These are phyloP conservation scores for Pseudomicrostroma phylloplanum DNA, from an alignment of 1,284 basidiomycete species.

Conservation along the genomic window DNA sequence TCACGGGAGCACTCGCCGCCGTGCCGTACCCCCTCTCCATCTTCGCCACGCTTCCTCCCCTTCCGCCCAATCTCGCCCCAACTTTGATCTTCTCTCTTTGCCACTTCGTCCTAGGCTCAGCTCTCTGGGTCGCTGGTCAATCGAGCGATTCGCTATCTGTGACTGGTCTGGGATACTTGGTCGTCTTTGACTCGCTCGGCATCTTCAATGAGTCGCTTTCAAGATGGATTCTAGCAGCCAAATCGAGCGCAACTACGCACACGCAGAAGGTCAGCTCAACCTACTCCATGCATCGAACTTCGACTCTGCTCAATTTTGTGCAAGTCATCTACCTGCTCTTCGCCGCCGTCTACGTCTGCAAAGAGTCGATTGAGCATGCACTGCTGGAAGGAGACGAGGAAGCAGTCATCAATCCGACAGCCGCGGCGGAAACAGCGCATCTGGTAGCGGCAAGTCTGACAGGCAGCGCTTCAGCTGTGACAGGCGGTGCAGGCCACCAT, in stretches of 20 bases:
- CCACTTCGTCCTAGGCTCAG: constrained; percentile 56
- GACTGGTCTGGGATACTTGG: constrained; percentile 87
- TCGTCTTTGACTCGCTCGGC: constrained; percentile 76
- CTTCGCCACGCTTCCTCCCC: not conserved
- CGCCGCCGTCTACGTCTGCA: constrained; percentile 82
- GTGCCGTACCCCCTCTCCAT: not conserved
- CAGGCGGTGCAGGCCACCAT: constrained; percentile 19
- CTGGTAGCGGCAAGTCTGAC: not conserved
- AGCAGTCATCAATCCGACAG: not conserved
- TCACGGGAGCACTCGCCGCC: not conserved
- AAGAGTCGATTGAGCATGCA: constrained; percentile 66
- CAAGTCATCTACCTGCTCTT: constrained; percentile 86
- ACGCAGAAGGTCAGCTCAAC: not conserved
- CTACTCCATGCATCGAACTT: constrained; percentile 57
- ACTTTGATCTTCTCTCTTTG: constrained; percentile 46
- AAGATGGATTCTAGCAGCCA: not conserved
- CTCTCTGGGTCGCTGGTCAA: constrained; percentile 85
- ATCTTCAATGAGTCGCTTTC: constrained; percentile 21
- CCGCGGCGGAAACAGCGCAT: not conserved
- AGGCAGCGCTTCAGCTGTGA: not conserved
- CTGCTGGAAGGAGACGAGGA: constrained; percentile 31
- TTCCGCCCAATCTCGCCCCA: not conserved
- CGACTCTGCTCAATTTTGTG: constrained; percentile 74
- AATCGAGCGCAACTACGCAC: not conserved
- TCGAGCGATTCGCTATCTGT: constrained; percentile 76